A percentile compares a stretch with the other conserved stretches of the same genome.
Evolutionary conservation across 768 basidiomycete species (phyloP).

Genomic region (Boletus bicolor): DNA sequence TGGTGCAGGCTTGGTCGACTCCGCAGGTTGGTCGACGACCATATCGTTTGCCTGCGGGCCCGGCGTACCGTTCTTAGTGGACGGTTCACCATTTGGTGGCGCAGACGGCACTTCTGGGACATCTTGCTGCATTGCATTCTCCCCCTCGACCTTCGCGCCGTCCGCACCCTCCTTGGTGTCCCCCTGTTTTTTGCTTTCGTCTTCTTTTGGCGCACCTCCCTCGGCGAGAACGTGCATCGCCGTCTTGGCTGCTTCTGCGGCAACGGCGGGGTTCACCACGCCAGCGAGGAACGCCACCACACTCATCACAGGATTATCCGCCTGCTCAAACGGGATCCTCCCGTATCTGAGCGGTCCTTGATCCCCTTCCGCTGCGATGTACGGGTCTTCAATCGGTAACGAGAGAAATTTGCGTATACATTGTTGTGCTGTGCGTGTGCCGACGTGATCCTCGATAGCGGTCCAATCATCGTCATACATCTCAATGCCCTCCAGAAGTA

Average conservation of each 20-base stretch:
- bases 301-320: constrained; percentile 98
- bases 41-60: constrained; percentile 37
- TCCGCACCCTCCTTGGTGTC: constrained; percentile 33
- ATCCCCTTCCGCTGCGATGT: constrained; percentile 72
- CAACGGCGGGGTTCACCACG: constrained; percentile 85
- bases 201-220: constrained; percentile 45
- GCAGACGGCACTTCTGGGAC: constrained; percentile 10
- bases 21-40: constrained; percentile 43
- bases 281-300: constrained; percentile 97
- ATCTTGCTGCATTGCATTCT: constrained; percentile 36
- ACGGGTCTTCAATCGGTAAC: constrained; percentile 95
- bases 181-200: constrained; percentile 22
- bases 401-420: constrained; percentile 95
- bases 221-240: constrained; percentile 80
- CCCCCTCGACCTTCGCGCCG: constrained; percentile 42
- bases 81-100: constrained; percentile 10
- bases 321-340: constrained; percentile 85
- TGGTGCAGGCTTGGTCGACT: constrained; percentile 26
- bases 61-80: constrained; percentile 15
- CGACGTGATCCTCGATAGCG: constrained; percentile 88
- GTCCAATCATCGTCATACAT: constrained; percentile 99
- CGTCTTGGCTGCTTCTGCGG: constrained; percentile 89
- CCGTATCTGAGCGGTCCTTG: constrained; percentile 75
- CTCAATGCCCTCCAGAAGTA: constrained; percentile 93
- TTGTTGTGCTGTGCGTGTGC: constrained; percentile 86